Evolutionary conservation across 495 filamentous ascomycete species (phyloP), one percentile per base, ranked within the genome.

Genomic region (Elaphomyces granulatus): DNA sequence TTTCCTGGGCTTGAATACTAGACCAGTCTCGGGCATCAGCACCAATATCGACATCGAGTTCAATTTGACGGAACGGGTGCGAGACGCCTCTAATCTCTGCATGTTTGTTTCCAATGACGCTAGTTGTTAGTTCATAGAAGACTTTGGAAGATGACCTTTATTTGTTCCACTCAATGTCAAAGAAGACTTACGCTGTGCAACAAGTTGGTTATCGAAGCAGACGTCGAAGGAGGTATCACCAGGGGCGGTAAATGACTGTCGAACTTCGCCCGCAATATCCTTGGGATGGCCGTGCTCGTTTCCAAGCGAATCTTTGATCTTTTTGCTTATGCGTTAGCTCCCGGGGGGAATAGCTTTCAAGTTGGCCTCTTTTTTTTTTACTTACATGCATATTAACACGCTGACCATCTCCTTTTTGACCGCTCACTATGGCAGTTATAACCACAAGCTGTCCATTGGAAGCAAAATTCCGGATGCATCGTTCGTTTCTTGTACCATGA

Each of bases 1-100:
- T 98, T 76, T 98, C 90, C 48, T 80, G 78, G 36, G 81, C 83
- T 63, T 96, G 92, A 54, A 96, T 87, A 47, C 83, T 87, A 39
- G 80, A 85, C 90, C 90, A 98, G 67, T 98, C 90, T 58, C 90
- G 88, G 40, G 90, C 90, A 52, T 98, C 90, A 63, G 90, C 90
- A 45, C 90, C 90, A 51, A 98, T 96, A 56, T 98, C 90, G 66
- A 98, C 84, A 56, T 98, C 90, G 49, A 98, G 84, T 61, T 96
- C 90, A 49, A 98, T 68, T 55, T 80, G 70, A 34, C 88, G 85
- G 45, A 62, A 51, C 34, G 81, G 80, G 58, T 79, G 77, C 35
- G 68, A 56, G 17, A 52, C 45, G 20, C 43, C 50, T 42, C 9
- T 17, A 21, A 3, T 10, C 33, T 59, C 58, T 66, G 52, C 42